These are phyloP conservation scores for Podila horticola DNA, from an alignment of 192 early-diverging fungal genomes.

Conservation along the genomic window DNA sequence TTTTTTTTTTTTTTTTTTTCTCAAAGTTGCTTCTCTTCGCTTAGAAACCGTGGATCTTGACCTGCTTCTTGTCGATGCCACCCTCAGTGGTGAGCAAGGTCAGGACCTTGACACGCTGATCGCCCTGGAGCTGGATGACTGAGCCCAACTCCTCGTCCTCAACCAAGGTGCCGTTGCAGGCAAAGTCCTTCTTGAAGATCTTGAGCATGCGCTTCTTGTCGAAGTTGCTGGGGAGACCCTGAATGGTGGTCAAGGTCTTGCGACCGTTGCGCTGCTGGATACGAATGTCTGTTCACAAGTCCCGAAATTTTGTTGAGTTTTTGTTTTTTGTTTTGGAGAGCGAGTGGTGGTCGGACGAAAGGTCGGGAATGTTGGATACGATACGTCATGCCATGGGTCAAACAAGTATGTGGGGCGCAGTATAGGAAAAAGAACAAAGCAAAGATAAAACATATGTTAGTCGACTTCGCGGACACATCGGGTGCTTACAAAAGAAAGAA, in stretches of 20 bases:
- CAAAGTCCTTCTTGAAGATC: conserved; percentile 96
- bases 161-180: conserved; percentile 96
- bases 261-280: conserved; percentile 97
- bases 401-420: neutral
- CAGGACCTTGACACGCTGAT: conserved; percentile 88
- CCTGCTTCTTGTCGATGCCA: conserved; percentile 85
- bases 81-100: conserved; percentile 78
- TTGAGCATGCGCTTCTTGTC: conserved; percentile 94
- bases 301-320: neutral
- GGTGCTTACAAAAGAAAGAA: neutral
- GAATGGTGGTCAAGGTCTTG: conserved; percentile 96
- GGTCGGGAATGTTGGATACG: neutral
- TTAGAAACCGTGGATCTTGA: conserved; percentile 99
- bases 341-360: no score
- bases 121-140: conserved; percentile 95
- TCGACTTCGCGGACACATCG: neutral
- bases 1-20: neutral
- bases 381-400: conserved; percentile 6
- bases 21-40: conserved; percentile 3
- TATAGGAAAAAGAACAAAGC: neutral
- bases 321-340: no score
- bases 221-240: conserved; percentile 86
- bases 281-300: conserved; percentile 84
- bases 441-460: neutral
- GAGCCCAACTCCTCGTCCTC: conserved; percentile 92